These are phyloP conservation scores for Hansenula sp. DNA, from an alignment of 1,139 yeast genomes.

Conservation along the genomic window DNA sequence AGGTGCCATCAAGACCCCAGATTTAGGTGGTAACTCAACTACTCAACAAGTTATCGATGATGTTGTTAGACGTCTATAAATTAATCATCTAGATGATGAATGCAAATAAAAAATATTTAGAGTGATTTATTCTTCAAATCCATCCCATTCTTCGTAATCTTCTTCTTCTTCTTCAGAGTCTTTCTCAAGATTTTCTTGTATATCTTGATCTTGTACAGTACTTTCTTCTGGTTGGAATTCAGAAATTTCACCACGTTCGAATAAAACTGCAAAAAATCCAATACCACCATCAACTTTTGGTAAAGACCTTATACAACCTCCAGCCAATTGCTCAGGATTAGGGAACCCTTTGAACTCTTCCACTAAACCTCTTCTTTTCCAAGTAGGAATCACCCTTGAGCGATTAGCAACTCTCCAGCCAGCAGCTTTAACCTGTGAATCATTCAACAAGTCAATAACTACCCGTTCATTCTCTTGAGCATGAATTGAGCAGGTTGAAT, in stretches of 20 bases:
- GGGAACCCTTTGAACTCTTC: constrained; percentile 57
- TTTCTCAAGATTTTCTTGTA: constrained; percentile 3
- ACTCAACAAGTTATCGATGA: constrained; percentile 87
- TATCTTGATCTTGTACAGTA: constrained; percentile 12
- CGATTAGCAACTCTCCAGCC: constrained; percentile 78
- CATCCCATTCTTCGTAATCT: constrained; percentile 24
- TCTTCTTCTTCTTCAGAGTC: constrained; percentile 4
- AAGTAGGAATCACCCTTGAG: constrained; percentile 63
- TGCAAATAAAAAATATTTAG: background rate
- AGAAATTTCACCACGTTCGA: constrained; percentile 49
- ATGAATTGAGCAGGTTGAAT: constrained; percentile 93
- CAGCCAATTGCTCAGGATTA: constrained; percentile 53
- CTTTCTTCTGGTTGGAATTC: constrained; percentile 3
- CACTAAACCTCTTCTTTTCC: constrained; percentile 82
- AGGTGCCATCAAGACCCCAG: constrained; percentile 83
- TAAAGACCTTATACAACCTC: constrained; percentile 78
- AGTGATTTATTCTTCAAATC: constrained; percentile 20
- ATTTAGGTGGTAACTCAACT: constrained; percentile 83
- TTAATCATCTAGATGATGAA: background rate
- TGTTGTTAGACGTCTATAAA: constrained; percentile 52
- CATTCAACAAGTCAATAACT: constrained; percentile 69
- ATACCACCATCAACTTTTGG: constrained; percentile 95
- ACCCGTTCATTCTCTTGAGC: constrained; percentile 92
- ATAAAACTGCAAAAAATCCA: constrained; percentile 91
- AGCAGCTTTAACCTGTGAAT: constrained; percentile 47